Conservation (phyloP, 2,329 filamentous ascomycete species). For the Pseudogymnoascus sp. region DNA sequence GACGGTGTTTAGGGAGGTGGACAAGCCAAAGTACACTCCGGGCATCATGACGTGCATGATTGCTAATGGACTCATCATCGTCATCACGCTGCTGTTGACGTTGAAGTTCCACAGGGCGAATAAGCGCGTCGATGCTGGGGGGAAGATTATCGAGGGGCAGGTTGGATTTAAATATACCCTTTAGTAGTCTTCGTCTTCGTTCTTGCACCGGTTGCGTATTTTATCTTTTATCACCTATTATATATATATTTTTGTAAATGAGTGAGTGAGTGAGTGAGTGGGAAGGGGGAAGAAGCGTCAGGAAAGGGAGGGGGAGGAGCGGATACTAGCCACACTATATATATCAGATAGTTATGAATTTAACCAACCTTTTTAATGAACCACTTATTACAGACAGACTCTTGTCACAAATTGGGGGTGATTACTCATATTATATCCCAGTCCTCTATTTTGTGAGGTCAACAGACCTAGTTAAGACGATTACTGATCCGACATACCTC, state of each 20-base stretch:
- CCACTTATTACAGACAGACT: not conserved
- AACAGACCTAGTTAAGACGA: not conserved
- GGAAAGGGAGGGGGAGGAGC: not conserved
- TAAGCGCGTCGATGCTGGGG: constrained; percentile 21
- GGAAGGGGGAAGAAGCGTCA: not conserved
- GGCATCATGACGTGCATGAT: constrained; percentile 12
- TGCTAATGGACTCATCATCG: constrained; percentile 16
- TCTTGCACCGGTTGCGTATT: not conserved
- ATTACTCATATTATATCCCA: not conserved
- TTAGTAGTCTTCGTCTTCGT: not conserved
- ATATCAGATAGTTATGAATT: not conserved
- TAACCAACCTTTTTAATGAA: not conserved
- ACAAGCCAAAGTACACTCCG: constrained; percentile 40
- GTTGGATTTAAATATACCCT: constrained; percentile 22
- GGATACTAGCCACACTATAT: not conserved
- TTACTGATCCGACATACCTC: not conserved
- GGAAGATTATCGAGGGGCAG: constrained; percentile 24
- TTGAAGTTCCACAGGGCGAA: constrained; percentile 22
- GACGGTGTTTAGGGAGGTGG: constrained; percentile 58
- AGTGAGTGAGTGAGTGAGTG: not conserved
- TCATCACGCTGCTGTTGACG: constrained; percentile 17
- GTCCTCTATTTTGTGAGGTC: no score
- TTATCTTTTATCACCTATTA: not conserved
- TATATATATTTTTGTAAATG: not conserved
- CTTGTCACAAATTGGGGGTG: not conserved